phyloP scores from a whole-genome alignment of 2,329 filamentous ascomycete genomes.

The Paecilomyces dactylethromorphus region DNA sequence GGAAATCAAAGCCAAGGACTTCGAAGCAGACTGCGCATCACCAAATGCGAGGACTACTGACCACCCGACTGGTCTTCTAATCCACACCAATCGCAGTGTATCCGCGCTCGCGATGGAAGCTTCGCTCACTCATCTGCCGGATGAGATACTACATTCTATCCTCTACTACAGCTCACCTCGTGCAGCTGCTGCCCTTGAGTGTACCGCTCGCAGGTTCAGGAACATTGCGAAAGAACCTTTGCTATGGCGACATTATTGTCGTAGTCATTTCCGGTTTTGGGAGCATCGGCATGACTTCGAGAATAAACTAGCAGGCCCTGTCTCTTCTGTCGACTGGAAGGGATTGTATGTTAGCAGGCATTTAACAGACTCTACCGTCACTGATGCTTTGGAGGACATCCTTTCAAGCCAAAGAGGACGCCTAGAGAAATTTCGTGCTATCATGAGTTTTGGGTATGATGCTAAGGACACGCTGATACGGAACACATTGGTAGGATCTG shows the following conservation, averaged over 20 bases:
- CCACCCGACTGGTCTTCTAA: not conserved
- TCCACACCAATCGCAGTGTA: not conserved
- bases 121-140: conserved; percentile 51
- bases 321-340: conserved; percentile 67
- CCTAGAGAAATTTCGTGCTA: conserved; percentile 61
- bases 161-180: conserved; percentile 55
- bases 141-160: conserved; percentile 79
- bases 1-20: too few species aligned
- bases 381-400: conserved; percentile 58
- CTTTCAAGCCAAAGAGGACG: conserved; percentile 65
- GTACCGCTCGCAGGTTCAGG: conserved; percentile 58
- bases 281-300: conserved; percentile 55
- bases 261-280: conserved; percentile 67
- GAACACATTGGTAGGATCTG: conserved; percentile 55
- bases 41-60: not conserved
- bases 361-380: conserved; percentile 46
- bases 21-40: not conserved
- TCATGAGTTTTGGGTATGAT: conserved; percentile 73
- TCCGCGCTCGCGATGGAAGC: conserved; percentile 22
- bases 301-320: conserved; percentile 48
- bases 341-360: conserved; percentile 54
- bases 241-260: conserved; percentile 75
- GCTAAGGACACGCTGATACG: conserved; percentile 75
- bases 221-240: conserved; percentile 63
- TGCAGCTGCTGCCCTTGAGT: conserved; percentile 48